Base-by-base conservation (phyloP, 1,284 basidiomycete genomes). In the Boletellus deceptivus region DNA sequence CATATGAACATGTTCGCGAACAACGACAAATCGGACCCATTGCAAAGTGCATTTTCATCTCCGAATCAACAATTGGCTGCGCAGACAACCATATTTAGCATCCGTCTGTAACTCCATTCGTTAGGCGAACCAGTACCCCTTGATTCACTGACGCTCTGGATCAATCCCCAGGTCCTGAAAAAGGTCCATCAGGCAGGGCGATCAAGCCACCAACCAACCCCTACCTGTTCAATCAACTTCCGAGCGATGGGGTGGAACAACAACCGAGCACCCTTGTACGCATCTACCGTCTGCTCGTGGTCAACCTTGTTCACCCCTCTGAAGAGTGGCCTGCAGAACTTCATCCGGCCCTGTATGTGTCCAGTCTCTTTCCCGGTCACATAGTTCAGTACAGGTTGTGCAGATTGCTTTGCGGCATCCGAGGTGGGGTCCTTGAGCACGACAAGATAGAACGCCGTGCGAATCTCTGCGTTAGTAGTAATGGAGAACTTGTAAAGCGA, bases 161-260 rank as follows among this genome's bases (percentile, higher is more conserved):
- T 14, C 29, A 14, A 31, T 31, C 11, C 40, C 55, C 27, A 69
- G 43, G 50, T 65, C 66, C 66, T 69, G 17, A 6, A 17, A 27
- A 18, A 29, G 7, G 22, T 16, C n/a, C 9, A 14, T 10, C 6
- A 17, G 16, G 16, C 22, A 25, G 34, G 37, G 22, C 37, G 29
- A 29, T 27, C 22, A 7, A 25, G 36, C 13, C 7, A 35, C 9
- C 18, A 6, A 25, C 5, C 35, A 20, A 17, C 10, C 6, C 66
- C 36, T 54, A 87, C 89, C 81, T 87, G 86, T 53, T 86, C 85
- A 56, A 92, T 86, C 53, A 91, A 60, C 63, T 75, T 80, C 54
- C 80, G 73, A n/a, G 89, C 87, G 56, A 91, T 89, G 0, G 90
- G 86, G 68, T 91, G 89, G 75, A 91, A 93, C 27, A 74, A 72